Conservation (phyloP, 345 rosid species). For the Citrus maxima region DNA sequence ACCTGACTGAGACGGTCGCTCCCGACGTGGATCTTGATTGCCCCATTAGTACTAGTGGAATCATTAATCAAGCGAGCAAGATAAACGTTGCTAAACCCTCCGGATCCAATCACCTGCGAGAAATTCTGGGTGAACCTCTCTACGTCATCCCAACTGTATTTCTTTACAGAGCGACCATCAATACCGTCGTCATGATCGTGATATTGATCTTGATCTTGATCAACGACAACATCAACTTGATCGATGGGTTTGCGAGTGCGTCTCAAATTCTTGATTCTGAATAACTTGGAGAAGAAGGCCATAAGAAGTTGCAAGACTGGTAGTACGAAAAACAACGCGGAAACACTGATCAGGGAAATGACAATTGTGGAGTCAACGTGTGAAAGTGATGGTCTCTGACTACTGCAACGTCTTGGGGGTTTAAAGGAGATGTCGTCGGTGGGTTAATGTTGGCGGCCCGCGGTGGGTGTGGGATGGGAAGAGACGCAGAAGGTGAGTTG, state of each 20-base stretch:
- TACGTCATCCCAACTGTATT: slow-evolving; percentile 54
- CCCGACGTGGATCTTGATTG: slow-evolving; percentile 62
- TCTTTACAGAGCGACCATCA: slow-evolving; percentile 12
- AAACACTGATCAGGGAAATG: slow-evolving; percentile 4
- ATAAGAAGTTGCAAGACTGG: slow-evolving; percentile 22
- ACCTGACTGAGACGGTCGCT: slow-evolving; percentile 60
- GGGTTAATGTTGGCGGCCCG: neutral
- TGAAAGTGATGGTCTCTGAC: neutral
- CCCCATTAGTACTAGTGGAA: slow-evolving; percentile 32
- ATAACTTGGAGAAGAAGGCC: slow-evolving; percentile 33
- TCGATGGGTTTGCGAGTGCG: neutral
- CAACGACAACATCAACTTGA: slow-evolving; percentile 7
- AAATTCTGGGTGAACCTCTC: slow-evolving; percentile 47
- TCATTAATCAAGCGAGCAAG: slow-evolving; percentile 41
- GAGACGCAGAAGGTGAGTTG: slow-evolving; percentile 24
- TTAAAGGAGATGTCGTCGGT: slow-evolving; percentile 30
- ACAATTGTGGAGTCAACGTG: neutral
- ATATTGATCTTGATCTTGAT: neutral
- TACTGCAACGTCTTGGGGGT: neutral
- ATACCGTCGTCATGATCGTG: neutral
- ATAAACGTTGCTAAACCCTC: slow-evolving; percentile 85
- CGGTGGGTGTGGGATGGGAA: slow-evolving; percentile 18
- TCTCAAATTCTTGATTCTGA: slow-evolving; percentile 20
- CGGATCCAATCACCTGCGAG: slow-evolving; percentile 56
- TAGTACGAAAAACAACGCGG: slow-evolving; percentile 2